Evolutionary conservation across 2,329 filamentous ascomycete species (phyloP).

Genomic region (Colletotrichum filicis): DNA sequence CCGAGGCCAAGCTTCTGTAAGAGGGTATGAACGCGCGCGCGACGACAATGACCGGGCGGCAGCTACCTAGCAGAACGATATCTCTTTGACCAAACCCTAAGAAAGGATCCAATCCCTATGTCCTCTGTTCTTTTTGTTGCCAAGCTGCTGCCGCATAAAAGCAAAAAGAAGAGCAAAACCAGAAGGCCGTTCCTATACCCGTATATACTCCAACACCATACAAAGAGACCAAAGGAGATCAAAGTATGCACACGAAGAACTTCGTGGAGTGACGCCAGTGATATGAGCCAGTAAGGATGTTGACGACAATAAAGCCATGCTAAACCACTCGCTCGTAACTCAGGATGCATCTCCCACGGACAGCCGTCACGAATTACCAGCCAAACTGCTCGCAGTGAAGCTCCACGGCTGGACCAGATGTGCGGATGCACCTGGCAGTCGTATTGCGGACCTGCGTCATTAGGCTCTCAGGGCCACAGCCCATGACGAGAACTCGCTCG

Average conservation of each 20-base stretch:
- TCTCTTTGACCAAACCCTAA: not conserved
- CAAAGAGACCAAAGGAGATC: not conserved
- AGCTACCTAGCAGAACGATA: not conserved
- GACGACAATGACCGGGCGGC: not conserved
- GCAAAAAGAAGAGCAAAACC: not conserved
- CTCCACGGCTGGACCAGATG: slow-evolving; percentile 55
- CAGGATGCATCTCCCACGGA: not conserved
- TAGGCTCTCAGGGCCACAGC: slow-evolving; percentile 57
- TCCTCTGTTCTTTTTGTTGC: not conserved
- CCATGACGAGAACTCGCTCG: slow-evolving; percentile 54
- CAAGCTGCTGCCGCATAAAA: slow-evolving; percentile 9
- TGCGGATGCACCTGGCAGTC: slow-evolving; percentile 50
- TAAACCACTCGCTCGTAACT: too few species aligned
- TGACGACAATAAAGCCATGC: not conserved
- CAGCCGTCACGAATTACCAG: slow-evolving; percentile 43
- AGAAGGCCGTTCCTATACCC: not conserved
- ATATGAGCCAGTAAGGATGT: not conserved
- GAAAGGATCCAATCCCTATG: not conserved
- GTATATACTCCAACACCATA: slow-evolving; percentile 20
- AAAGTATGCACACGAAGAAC: slow-evolving; percentile 17
- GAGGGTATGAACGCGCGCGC: slow-evolving; percentile 19
- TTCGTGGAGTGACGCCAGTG: not conserved
- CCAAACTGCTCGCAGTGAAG: slow-evolving; percentile 61
- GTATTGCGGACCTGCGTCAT: slow-evolving; percentile 55
- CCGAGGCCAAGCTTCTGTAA: slow-evolving; percentile 13